Conservation (phyloP, 2,329 filamentous ascomycete genomes). For the Colletotrichum salicis region DNA sequence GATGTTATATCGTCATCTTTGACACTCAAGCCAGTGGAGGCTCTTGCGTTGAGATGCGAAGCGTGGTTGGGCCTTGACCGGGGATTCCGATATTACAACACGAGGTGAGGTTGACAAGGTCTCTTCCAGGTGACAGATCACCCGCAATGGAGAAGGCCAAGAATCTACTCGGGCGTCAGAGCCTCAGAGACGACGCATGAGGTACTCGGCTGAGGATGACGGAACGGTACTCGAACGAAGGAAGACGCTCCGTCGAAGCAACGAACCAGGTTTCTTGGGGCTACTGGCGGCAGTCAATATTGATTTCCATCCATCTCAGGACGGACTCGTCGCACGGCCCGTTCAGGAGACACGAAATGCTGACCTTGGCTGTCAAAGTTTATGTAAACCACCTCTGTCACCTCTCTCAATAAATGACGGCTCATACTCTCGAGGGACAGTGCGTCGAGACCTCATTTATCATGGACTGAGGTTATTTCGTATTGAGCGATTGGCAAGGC, state of each 20-base stretch:
- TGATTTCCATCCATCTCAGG: neutral
- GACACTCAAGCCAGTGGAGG: neutral
- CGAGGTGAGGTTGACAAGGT: neutral
- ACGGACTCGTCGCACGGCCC: neutral
- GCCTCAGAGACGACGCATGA: neutral
- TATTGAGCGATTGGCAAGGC: neutral
- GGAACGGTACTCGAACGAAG: neutral
- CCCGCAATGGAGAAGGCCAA: neutral
- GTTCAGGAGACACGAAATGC: neutral
- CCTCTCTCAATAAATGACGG: neutral
- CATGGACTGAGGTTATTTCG: neutral
- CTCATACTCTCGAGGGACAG: neutral
- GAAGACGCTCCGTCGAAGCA: neutral
- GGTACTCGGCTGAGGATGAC: neutral
- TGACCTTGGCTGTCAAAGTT: neutral
- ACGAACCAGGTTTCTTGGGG: neutral
- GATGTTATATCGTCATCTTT: neutral
- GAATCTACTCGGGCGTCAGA: neutral
- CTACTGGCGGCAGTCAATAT: neutral
- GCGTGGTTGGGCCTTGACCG: neutral
- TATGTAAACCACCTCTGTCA: neutral
- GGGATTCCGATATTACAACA: neutral
- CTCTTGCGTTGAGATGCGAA: too few relatives aligned
- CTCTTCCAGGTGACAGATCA: conserved; percentile 11
- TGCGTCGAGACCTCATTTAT: neutral